Percentiles rank a stretch among this genome's conserved stretches.
These are phyloP conservation scores for Neurospora cerealis DNA, from an alignment of 495 filamentous ascomycete genomes.

Conservation along the genomic window DNA sequence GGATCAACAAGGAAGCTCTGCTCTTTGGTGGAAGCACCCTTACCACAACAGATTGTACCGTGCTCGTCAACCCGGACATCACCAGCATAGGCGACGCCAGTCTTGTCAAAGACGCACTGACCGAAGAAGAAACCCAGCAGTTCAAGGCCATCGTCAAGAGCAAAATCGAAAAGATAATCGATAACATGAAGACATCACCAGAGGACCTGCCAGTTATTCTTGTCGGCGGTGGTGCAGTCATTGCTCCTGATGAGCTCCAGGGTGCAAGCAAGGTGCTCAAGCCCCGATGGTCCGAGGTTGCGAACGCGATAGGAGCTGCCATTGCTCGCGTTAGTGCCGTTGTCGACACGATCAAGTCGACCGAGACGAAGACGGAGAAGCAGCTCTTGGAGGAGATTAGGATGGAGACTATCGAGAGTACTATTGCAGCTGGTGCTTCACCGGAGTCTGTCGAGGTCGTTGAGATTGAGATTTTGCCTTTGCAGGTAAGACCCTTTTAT, in stretches of 20 bases:
- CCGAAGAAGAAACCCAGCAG: neutral
- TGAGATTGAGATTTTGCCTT: constrained; percentile 14
- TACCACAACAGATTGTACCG: constrained; percentile 43
- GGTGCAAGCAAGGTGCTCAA: constrained; percentile 27
- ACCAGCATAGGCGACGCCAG: constrained; percentile 16
- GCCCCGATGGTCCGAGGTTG: constrained; percentile 31
- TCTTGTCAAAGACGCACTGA: constrained; percentile 8
- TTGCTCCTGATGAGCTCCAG: constrained; percentile 21
- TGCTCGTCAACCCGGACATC: constrained; percentile 20
- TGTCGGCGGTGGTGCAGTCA: constrained; percentile 33
- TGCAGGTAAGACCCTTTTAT: constrained; percentile 9
- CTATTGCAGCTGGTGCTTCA: constrained; percentile 34
- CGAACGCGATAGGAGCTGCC: constrained; percentile 50
- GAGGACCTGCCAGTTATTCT: constrained; percentile 34
- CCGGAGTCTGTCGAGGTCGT: constrained; percentile 14
- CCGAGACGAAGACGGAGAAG: constrained; percentile 14
- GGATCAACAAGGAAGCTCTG: constrained; percentile 35
- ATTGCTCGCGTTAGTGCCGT: constrained; percentile 42
- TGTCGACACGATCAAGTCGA: constrained; percentile 28
- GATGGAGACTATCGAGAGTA: constrained; percentile 18
- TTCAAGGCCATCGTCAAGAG: constrained; percentile 18
- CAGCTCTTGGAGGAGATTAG: constrained; percentile 23
- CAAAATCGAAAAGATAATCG: constrained; percentile 37
- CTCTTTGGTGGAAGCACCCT: constrained; percentile 40
- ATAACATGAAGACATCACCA: constrained; percentile 40